phyloP scores from a whole-genome alignment of 2,329 filamentous ascomycete genomes.

The Fusarium continuum region DNA sequence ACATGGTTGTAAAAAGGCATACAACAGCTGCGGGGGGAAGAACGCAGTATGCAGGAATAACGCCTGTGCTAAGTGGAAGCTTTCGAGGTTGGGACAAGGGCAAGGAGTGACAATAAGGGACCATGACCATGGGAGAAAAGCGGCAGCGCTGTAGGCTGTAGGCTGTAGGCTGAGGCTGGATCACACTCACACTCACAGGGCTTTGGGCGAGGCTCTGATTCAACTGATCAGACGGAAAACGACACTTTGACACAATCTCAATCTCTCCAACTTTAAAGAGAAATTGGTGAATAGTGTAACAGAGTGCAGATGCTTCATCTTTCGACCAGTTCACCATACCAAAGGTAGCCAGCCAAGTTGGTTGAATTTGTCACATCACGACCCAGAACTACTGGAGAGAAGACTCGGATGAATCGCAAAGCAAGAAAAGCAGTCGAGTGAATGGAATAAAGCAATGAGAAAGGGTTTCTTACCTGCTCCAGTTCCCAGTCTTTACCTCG shows the following conservation, averaged over 20 bases:
- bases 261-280: background rate
- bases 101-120: constrained; percentile 15
- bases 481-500: constrained; percentile 82
- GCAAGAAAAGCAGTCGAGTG: background rate
- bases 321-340: background rate
- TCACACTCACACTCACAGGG: constrained; percentile 9
- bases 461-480: constrained; percentile 70
- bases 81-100: constrained; percentile 7
- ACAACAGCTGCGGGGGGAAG: constrained; percentile 10
- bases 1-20: background rate
- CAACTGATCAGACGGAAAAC: background rate
- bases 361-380: background rate
- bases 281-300: constrained; percentile 2
- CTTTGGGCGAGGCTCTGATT: background rate
- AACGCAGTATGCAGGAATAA: constrained; percentile 8
- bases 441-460: background rate
- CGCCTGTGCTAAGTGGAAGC: constrained; percentile 1
- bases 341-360: constrained; percentile 4
- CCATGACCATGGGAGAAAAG: background rate
- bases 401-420: background rate
- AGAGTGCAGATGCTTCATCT: background rate
- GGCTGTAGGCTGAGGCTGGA: background rate
- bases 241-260: background rate
- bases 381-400: constrained; percentile 14
- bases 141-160: constrained; percentile 4